These are phyloP conservation scores for Leishmania gerbilli DNA, from an alignment of 208 protist genomes.

Conservation along the genomic window DNA sequence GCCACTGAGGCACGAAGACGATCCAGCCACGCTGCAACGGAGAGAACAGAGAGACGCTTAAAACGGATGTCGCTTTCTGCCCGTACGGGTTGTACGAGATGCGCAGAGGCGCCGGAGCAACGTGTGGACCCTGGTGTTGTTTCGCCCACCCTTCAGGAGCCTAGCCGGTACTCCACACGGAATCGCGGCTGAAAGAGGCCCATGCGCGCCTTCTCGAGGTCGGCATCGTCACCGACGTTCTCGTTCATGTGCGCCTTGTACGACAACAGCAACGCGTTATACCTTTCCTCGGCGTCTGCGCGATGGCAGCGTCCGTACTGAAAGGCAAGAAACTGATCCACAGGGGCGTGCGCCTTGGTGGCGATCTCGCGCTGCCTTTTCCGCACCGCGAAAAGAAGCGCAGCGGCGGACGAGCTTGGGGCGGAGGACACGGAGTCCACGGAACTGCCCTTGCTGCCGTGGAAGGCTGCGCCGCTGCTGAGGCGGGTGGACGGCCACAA, in stretches of 20 bases:
- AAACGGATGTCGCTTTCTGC: background rate
- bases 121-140: background rate
- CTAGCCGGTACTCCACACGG: conserved; percentile 6
- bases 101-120: background rate
- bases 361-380: conserved; percentile 58
- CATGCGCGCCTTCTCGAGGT: conserved; percentile 5
- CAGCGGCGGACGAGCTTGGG: background rate
- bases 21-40: background rate
- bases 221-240: background rate
- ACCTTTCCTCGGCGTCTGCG: conserved; percentile 49
- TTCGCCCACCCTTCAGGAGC: background rate
- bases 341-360: conserved; percentile 35
- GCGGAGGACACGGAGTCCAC: background rate
- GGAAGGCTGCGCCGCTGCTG: background rate
- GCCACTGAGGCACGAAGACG: background rate
- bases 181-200: conserved; percentile 20
- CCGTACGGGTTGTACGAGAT: background rate
- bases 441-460: background rate
- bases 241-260: conserved; percentile 41
- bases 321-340: conserved; percentile 60
- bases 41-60: background rate
- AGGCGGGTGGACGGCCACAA: background rate
- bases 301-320: conserved; percentile 59
- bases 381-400: conserved; percentile 20
- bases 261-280: conserved; percentile 47